Conservation (phyloP, 202 grass and related monocot species). For the Setaria viridis region DNA sequence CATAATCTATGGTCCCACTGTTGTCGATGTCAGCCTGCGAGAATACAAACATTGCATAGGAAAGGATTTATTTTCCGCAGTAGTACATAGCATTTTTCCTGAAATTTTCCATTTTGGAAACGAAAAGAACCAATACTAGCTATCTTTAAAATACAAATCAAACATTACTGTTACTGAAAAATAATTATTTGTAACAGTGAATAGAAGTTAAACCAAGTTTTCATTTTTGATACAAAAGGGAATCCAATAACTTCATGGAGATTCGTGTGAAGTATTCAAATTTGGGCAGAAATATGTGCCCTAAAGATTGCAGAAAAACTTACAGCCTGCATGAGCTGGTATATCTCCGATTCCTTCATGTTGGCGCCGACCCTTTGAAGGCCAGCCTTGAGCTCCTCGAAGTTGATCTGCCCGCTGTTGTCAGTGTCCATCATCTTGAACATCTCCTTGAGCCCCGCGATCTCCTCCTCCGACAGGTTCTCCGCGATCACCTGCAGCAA, state of each 20-base stretch:
- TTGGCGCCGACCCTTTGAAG: constrained; percentile 71
- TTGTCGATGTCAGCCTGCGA: constrained; percentile 80
- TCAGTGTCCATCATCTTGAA: constrained; percentile 82
- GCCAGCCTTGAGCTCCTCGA: constrained; percentile 87
- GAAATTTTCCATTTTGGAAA: no score
- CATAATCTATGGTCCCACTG: constrained; percentile 82
- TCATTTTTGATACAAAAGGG: no score
- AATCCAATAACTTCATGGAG: no score
- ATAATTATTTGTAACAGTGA: no score
- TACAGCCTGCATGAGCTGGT: constrained; percentile 89
- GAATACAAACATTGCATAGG: not conserved
- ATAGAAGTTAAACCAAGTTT: no score
- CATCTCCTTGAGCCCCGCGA: constrained; percentile 75
- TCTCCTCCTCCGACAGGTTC: constrained; percentile 88
- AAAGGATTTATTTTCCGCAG: not conserved
- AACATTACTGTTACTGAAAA: no score
- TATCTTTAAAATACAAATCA: no score
- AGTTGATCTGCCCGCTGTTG: constrained; percentile 80
- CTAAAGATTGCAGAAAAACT: constrained; percentile 17
- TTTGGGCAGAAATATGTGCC: no score
- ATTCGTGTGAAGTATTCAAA: no score
- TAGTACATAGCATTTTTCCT: no score
- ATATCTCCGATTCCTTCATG: constrained; percentile 74
- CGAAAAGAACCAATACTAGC: no score
- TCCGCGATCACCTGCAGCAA: constrained; percentile 71